Percentiles rank a stretch among this genome's conserved stretches.
These are phyloP conservation scores for Sphaerulina vaccinii DNA, from an alignment of 2,329 filamentous ascomycete species.

Conservation along the genomic window DNA sequence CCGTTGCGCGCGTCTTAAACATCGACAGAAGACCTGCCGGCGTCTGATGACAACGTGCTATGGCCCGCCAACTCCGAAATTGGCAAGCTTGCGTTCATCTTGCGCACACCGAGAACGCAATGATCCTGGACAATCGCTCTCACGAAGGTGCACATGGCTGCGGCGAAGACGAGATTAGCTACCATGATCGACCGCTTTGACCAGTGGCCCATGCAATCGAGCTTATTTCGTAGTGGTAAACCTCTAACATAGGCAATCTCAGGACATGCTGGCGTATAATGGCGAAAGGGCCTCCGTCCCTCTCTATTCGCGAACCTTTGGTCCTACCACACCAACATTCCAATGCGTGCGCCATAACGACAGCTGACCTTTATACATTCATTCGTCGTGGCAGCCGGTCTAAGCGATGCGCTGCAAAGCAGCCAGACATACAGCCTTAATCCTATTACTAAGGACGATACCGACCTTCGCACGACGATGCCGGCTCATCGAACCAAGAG, in stretches of 20 bases:
- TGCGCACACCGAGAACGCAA: background rate
- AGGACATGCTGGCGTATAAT: background rate
- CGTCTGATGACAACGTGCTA: background rate
- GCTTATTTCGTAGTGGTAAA: background rate
- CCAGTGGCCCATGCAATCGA: background rate
- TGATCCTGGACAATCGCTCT: background rate
- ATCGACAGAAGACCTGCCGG: background rate
- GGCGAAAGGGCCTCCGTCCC: background rate
- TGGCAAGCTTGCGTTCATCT: slow-evolving; percentile 4
- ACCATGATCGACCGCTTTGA: background rate
- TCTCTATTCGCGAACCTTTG: background rate
- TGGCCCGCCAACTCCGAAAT: background rate
- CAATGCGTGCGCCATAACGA: slow-evolving; percentile 2
- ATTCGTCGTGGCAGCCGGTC: background rate
- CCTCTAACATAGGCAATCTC: slow-evolving; percentile 3
- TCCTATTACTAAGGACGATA: background rate
- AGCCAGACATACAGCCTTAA: background rate
- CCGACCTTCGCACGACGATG: background rate
- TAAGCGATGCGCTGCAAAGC: slow-evolving; percentile 3
- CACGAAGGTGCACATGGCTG: background rate
- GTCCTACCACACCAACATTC: background rate
- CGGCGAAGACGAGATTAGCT: background rate
- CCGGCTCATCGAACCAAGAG: background rate
- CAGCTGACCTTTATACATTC: slow-evolving; percentile 3
- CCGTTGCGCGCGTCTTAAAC: background rate